Conservation (phyloP, 139 green algal genomes). For the Klebsormidium nitens region DNA sequence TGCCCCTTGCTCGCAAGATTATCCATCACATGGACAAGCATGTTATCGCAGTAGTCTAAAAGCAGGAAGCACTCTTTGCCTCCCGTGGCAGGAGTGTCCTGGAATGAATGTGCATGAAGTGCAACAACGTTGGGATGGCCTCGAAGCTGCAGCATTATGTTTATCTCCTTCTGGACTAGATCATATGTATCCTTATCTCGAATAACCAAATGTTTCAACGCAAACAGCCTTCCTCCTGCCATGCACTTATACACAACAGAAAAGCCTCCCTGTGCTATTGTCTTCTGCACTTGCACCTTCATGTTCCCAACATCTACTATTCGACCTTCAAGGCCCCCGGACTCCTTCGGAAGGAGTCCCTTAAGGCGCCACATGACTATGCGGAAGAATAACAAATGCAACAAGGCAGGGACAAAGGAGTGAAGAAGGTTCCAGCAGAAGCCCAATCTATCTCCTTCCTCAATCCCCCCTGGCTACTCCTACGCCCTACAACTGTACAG, state of each 20-base stretch:
- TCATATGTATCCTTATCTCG: slow-evolving; percentile 14
- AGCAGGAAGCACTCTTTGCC: slow-evolving; percentile 25
- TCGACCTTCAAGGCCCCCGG: slow-evolving; percentile 8
- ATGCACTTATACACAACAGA: slow-evolving; percentile 33
- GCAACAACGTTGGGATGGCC: slow-evolving; percentile 36
- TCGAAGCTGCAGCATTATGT: slow-evolving; percentile 10
- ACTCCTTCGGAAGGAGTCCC: slow-evolving; percentile 4
- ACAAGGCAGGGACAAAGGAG: too few relatives aligned
- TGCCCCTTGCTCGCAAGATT: background rate
- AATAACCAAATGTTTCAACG: slow-evolving; percentile 36
- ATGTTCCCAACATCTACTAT: slow-evolving; percentile 22
- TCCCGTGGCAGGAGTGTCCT: background rate
- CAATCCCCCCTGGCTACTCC: too few relatives aligned
- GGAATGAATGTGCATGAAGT: slow-evolving; percentile 17
- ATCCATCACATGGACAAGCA: slow-evolving; percentile 30
- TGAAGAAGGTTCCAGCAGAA: too few relatives aligned
- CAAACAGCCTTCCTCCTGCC: slow-evolving; percentile 11
- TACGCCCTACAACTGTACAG: too few relatives aligned
- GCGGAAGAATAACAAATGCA: too few relatives aligned
- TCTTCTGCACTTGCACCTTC: slow-evolving; percentile 21
- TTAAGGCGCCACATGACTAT: slow-evolving; percentile 35
- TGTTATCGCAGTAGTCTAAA: slow-evolving; percentile 40
- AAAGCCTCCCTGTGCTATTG: slow-evolving; percentile 35
- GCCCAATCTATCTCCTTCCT: too few relatives aligned
- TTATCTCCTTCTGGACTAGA: slow-evolving; percentile 22